phyloP scores from a whole-genome alignment of 257 asterid genomes.

The Galeopsis tetrahit region DNA sequence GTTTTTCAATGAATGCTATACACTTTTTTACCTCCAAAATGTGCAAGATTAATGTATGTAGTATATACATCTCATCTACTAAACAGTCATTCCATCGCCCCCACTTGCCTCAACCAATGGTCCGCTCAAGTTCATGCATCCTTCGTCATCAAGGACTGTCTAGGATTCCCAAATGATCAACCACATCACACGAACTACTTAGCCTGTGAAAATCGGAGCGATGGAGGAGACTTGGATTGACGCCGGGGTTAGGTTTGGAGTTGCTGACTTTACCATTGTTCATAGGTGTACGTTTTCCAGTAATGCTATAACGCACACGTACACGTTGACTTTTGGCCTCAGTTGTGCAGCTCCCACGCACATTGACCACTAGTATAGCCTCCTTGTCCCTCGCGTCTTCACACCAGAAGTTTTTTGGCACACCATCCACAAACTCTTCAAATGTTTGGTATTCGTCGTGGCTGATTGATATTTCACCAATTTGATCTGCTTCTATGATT shows the following conservation, averaged over 20 bases:
- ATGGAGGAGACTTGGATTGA: constrained; percentile 62
- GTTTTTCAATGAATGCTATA: constrained; percentile 31
- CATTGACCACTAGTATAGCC: constrained; percentile 59
- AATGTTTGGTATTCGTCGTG: constrained; percentile 80
- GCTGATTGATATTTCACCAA: constrained; percentile 72
- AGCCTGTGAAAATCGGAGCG: constrained; percentile 67
- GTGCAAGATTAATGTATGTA: not conserved
- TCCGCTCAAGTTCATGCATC: constrained; percentile 6
- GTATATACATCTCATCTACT: not conserved
- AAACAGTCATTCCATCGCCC: too few relatives aligned
- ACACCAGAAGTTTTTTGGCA: constrained; percentile 84
- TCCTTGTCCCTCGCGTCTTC: constrained; percentile 98
- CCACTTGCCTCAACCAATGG: too few relatives aligned
- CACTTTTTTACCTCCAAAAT: constrained; percentile 30
- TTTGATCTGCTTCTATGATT: constrained; percentile 68
- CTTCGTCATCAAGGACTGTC: constrained; percentile 59
- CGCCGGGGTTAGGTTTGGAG: constrained; percentile 20
- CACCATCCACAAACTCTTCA: constrained; percentile 89
- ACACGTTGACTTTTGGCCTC: constrained; percentile 67
- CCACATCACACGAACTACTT: constrained; percentile 65
- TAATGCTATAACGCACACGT: constrained; percentile 78
- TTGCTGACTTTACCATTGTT: constrained; percentile 38
- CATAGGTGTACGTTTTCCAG: constrained; percentile 64
- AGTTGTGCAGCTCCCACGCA: constrained; percentile 66
- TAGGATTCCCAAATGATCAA: constrained; percentile 66